Evolutionary conservation across 192 early-diverging fungal species (phyloP), one percentile per base, ranked within the genome.

Genomic region (Lobulomyces angularis): DNA sequence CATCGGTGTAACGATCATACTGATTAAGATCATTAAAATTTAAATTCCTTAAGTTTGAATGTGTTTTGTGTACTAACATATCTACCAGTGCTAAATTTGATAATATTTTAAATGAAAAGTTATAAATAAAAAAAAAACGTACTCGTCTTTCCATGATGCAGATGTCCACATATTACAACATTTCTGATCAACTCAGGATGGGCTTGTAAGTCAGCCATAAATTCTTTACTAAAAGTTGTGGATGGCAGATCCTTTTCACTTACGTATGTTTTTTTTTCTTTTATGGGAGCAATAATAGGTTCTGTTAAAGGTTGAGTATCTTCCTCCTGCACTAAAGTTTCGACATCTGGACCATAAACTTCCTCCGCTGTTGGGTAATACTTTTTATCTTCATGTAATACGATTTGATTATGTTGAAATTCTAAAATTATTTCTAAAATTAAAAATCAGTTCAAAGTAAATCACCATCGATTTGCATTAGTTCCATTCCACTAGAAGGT

Each of bases 281-380:
- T 88, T 37, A 87, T 65, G 1, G 95, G 95, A 20, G 84, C 84
- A 27, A 99, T 71, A 35, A 97, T 95, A 20, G 95, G 95, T 48
- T 88, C 84, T 0, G 87, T 76, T 30, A 99, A 62, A 18, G 88
- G 84, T 58, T 96, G 92, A 3, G 95, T 88, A 55, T 99, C 95
- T 58, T 97, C 92, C 43, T 96, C 92, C 51, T 99, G 87, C 7
- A 97, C 95, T 37, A 99, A 46, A 1, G 83, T 76, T 51, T 99
- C 95, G 12, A 99, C 95, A 32, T 77, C 95, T 29, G 69, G 65
- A 8, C 95, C 95, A 62, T 90, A 99, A 16, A 99, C 81, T 46
- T 95, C 91, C 56, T 85, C 83, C 3, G 92, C 92, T n/a, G 82
- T 79, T 3, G 92, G 90, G 43, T 99, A 99, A 66, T 96, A 96